phyloP scores from a whole-genome alignment of 192 early-diverging fungal species.

The Gigaspora rosea region DNA sequence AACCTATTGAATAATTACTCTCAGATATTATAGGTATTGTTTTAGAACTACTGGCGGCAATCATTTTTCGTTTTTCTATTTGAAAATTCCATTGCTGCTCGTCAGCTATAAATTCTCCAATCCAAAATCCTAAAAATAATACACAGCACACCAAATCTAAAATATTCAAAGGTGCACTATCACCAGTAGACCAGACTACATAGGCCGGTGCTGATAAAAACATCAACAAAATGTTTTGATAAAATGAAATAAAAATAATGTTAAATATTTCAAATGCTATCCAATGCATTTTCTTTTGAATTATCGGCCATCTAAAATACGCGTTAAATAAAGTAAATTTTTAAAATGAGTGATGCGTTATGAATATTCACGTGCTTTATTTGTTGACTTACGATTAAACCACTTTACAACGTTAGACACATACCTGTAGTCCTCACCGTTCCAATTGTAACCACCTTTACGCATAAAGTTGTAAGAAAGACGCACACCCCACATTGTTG shows the following conservation, averaged over 20 bases:
- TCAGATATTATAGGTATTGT: background rate
- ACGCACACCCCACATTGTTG: slow-evolving; percentile 69
- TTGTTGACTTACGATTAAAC: too few species aligned
- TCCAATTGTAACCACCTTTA: slow-evolving; percentile 71
- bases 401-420: too few species aligned
- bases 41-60: slow-evolving; percentile 33
- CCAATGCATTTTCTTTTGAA: slow-evolving; percentile 32
- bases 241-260: slow-evolving; percentile 71
- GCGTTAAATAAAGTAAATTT: background rate
- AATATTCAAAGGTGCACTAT: slow-evolving; percentile 36
- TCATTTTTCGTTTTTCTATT: slow-evolving; percentile 50
- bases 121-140: slow-evolving; percentile 51
- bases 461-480: slow-evolving; percentile 79
- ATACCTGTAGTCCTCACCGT: slow-evolving; percentile 82
- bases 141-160: slow-evolving; percentile 50
- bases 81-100: slow-evolving; percentile 82
- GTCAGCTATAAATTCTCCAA: slow-evolving; percentile 72
- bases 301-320: slow-evolving; percentile 15
- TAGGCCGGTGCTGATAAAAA: slow-evolving; percentile 58
- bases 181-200: slow-evolving; percentile 34
- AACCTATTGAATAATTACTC: slow-evolving; percentile 62
- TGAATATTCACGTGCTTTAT: slow-evolving; percentile 32
- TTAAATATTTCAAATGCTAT: slow-evolving; percentile 65
- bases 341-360: background rate
- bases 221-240: slow-evolving; percentile 73